These are phyloP conservation scores for Populus ilicifolia DNA, from an alignment of 345 rosid genomes.

Conservation along the genomic window DNA sequence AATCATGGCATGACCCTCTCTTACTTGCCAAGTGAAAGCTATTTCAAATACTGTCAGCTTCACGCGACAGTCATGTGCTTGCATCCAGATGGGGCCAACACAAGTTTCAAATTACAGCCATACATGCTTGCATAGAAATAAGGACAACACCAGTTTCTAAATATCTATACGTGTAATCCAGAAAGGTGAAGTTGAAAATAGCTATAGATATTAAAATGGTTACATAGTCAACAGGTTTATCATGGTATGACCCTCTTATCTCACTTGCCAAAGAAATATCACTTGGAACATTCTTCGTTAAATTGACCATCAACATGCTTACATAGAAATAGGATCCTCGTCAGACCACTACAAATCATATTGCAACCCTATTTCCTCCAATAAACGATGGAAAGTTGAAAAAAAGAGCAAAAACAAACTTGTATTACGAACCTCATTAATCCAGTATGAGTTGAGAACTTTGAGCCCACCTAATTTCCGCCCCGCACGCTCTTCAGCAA, in stretches of 20 bases:
- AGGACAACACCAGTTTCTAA: too few relatives aligned
- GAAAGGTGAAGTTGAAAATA: neutral
- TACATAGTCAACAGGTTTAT: neutral
- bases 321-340: neutral
- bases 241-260: neutral
- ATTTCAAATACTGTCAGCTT: neutral
- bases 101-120: neutral
- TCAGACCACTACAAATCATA: neutral
- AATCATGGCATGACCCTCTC: neutral
- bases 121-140: neutral
- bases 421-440: conserved; percentile 27
- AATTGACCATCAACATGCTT: neutral
- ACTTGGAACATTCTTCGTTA: neutral
- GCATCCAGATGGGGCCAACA: neutral
- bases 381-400: neutral
- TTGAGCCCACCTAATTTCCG: conserved; percentile 37
- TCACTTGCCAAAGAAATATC: neutral
- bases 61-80: neutral
- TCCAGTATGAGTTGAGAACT: conserved; percentile 41
- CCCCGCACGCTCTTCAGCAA: conserved; percentile 44
- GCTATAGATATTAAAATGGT: neutral
- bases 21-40: neutral
- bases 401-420: neutral
- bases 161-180: neutral
- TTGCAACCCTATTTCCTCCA: neutral